These are phyloP conservation scores for Trichophyton schoenleinii DNA, from an alignment of 2,329 filamentous ascomycete genomes.

Conservation along the genomic window DNA sequence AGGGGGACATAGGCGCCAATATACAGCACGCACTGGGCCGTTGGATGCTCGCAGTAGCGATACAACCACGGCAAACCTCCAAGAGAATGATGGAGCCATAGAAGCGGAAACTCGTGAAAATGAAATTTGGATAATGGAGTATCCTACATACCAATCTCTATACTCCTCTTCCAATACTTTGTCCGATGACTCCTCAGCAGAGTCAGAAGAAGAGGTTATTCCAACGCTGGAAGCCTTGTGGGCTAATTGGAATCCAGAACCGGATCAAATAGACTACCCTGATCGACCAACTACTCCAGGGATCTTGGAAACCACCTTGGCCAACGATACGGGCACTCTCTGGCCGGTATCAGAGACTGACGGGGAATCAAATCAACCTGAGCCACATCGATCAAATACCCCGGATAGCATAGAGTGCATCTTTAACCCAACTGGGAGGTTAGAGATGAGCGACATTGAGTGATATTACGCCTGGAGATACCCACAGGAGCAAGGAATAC, in stretches of 20 bases:
- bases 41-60: background rate
- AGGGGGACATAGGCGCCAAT: background rate
- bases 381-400: background rate
- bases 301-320: background rate
- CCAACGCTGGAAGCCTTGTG: background rate
- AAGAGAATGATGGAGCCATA: background rate
- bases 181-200: background rate
- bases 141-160: background rate
- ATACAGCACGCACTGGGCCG: background rate
- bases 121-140: background rate
- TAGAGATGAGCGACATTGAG: background rate
- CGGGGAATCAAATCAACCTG: background rate
- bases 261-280: background rate
- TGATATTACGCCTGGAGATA: background rate
- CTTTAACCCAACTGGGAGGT: background rate
- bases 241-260: background rate
- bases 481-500: too few species aligned
- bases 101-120: background rate
- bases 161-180: background rate
- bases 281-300: constrained; percentile 2
- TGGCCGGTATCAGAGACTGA: background rate
- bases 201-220: background rate
- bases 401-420: background rate
- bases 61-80: background rate
- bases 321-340: background rate